phyloP scores from a whole-genome alignment of 2,329 filamentous ascomycete species.

The Colletotrichum gloeosporioides region DNA sequence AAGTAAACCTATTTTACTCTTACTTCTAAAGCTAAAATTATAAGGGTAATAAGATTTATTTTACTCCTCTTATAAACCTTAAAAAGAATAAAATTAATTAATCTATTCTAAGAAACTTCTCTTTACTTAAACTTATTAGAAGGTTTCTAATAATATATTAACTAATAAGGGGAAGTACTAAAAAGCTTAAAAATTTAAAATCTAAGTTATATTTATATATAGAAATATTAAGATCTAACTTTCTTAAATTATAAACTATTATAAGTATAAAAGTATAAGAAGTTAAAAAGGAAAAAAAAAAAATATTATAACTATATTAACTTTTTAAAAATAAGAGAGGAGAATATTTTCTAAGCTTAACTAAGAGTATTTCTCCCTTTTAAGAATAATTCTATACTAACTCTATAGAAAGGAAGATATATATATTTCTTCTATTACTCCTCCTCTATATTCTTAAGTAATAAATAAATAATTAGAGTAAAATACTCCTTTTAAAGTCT shows the following conservation, averaged over 20 bases:
- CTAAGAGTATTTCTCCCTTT: neutral
- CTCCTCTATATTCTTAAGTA: neutral
- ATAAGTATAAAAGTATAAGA: neutral
- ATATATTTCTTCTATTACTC: neutral
- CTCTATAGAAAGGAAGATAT: neutral
- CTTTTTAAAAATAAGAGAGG: neutral
- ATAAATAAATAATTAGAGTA: neutral
- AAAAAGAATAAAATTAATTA: neutral
- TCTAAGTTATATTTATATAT: neutral
- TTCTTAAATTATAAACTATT: neutral
- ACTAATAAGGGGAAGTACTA: neutral
- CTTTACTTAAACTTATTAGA: neutral
- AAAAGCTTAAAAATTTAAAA: neutral
- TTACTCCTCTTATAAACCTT: neutral
- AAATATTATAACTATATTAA: neutral
- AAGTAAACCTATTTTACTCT: neutral
- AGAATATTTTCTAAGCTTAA: neutral
- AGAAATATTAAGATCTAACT: neutral
- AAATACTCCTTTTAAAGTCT: neutral
- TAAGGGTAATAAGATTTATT: neutral
- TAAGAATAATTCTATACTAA: neutral
- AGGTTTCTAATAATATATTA: neutral
- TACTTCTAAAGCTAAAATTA: neutral
- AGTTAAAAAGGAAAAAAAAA: neutral
- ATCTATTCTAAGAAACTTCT: neutral